Conservation (phyloP, 768 basidiomycete genomes). For the Rhizopogon salebrosus region DNA sequence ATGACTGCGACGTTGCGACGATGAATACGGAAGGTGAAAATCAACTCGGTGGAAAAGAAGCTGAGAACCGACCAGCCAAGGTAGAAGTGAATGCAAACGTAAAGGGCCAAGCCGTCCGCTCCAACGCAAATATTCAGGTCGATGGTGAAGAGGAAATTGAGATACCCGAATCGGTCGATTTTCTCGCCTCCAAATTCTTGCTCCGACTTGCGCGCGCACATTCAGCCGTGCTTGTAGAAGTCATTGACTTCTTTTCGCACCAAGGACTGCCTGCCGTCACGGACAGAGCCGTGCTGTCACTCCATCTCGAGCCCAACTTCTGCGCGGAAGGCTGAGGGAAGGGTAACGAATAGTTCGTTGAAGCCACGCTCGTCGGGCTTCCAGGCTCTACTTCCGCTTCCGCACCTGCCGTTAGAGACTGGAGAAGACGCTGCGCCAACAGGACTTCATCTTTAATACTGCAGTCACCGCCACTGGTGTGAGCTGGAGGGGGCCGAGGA, state of each 20-base stretch:
- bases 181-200: neutral
- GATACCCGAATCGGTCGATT: neutral
- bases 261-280: neutral
- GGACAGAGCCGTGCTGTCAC: slow-evolving; percentile 25
- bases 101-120: neutral
- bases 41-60: neutral
- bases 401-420: slow-evolving; percentile 18
- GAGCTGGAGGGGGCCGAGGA: slow-evolving; percentile 10
- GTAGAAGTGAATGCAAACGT: neutral
- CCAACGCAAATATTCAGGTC: neutral
- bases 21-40: neutral
- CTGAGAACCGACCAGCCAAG: neutral
- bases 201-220: neutral
- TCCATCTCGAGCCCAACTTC: slow-evolving; percentile 22
- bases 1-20: neutral
- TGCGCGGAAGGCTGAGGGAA: slow-evolving; percentile 14
- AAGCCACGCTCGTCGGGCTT: neutral
- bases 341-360: slow-evolving; percentile 7
- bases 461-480: slow-evolving; percentile 2
- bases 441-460: slow-evolving; percentile 23
- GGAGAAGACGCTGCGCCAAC: slow-evolving; percentile 24
- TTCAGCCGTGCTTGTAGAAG: neutral
- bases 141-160: neutral
- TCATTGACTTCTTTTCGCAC: neutral
- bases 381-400: slow-evolving; percentile 1